These are phyloP conservation scores for Nakazawaea ishiwadae DNA, from an alignment of 805 yeast genomes.

Conservation along the genomic window DNA sequence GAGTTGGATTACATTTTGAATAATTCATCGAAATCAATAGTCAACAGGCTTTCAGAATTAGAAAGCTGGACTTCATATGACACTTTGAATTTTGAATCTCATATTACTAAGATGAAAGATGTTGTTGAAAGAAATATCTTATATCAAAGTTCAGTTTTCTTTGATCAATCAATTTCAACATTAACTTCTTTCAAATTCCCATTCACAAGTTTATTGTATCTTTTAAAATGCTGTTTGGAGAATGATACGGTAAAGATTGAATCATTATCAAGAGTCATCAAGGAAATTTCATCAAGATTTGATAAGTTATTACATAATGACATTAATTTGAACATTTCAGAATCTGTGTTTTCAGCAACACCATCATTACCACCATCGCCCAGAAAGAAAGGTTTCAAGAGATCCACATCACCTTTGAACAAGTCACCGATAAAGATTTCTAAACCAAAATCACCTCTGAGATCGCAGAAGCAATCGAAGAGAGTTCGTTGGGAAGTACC, in stretches of 20 bases:
- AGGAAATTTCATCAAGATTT: background rate
- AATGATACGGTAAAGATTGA: conserved; percentile 8
- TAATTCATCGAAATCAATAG: conserved; percentile 39
- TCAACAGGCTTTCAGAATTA: conserved; percentile 43
- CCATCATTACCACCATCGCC: conserved; percentile 23
- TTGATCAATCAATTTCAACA: conserved; percentile 40
- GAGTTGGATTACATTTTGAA: conserved; percentile 49
- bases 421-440: conserved; percentile 13
- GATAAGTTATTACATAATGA: conserved; percentile 7
- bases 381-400: conserved; percentile 16
- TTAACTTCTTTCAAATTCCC: conserved; percentile 15
- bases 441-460: conserved; percentile 15
- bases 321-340: conserved; percentile 11
- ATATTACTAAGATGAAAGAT: conserved; percentile 39
- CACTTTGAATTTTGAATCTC: conserved; percentile 34
- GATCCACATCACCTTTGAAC: conserved; percentile 15
- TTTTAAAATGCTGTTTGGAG: conserved; percentile 16
- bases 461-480: conserved; percentile 23
- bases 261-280: conserved; percentile 8
- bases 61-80: conserved; percentile 53
- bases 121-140: conserved; percentile 49
- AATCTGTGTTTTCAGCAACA: background rate
- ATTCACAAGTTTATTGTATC: conserved; percentile 15
- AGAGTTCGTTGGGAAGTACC: conserved; percentile 46
- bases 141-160: conserved; percentile 48